These are phyloP conservation scores for Vinca minor DNA, from an alignment of 257 asterid genomes.

Conservation along the genomic window DNA sequence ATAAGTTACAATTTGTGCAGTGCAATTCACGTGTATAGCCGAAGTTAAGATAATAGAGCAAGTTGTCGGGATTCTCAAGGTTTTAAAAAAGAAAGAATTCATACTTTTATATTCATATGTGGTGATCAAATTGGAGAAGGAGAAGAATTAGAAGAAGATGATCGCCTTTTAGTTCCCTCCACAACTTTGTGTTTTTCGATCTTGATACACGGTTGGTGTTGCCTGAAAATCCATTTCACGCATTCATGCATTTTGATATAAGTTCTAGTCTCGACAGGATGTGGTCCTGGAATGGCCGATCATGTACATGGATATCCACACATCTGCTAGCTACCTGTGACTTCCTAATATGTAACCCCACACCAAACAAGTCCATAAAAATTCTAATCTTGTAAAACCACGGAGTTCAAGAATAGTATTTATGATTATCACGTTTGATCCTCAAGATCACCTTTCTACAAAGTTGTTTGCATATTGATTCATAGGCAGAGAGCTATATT, in stretches of 20 bases:
- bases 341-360: conserved; percentile 7
- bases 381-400: not conserved
- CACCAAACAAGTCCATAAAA: conserved; percentile 1
- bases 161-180: not conserved
- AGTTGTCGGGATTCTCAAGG: no score
- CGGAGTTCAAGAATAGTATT: not conserved
- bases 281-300: conserved; percentile 6
- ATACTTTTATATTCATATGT: no score
- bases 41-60: no score
- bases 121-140: no score
- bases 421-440: conserved; percentile 8
- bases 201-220: no score
- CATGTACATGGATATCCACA: not conserved
- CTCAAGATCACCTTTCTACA: conserved; percentile 5
- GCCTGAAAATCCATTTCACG: not conserved
- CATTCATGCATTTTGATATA: not conserved
- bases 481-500: no score
- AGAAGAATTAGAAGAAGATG: no score
- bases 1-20: no score
- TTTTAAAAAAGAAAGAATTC: no score
- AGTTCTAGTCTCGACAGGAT: conserved; percentile 3
- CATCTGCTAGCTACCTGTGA: not conserved
- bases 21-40: no score
- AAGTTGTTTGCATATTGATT: no score
- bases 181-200: not conserved